Evolutionary conservation across 73 alveolate species (phyloP).

Genomic region (Paramecium primaurelia): DNA sequence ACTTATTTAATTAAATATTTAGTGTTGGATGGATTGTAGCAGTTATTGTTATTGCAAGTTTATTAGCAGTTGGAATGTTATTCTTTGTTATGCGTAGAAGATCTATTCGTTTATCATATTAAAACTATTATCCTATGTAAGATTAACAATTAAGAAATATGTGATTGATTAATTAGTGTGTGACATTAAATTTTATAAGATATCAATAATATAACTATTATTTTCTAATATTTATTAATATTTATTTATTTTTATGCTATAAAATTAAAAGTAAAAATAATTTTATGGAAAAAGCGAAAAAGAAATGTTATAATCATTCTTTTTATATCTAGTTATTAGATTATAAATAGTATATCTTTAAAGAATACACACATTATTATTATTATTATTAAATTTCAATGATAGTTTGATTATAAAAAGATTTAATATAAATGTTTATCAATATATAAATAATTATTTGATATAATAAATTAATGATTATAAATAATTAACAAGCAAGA

Average conservation of each 20-base stretch:
- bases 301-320: neutral
- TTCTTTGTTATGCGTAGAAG: neutral
- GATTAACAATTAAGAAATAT: neutral
- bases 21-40: neutral
- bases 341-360: neutral
- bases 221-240: too few species aligned
- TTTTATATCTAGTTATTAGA: neutral
- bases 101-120: neutral
- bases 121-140: neutral
- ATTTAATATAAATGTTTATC: neutral
- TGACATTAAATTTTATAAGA: neutral
- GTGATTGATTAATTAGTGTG: neutral
- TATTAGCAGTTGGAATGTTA: neutral
- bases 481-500: neutral
- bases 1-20: neutral
- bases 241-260: neutral
- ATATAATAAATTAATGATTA: neutral
- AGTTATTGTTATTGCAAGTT: neutral
- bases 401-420: neutral
- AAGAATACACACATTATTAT: neutral
- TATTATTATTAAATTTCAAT: neutral
- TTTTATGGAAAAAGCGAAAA: neutral
- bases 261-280: neutral
- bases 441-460: neutral
- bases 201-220: too few species aligned